Base-by-base conservation (phyloP, 1,284 basidiomycete species). In the Pseudozyma tsukubaensis region DNA sequence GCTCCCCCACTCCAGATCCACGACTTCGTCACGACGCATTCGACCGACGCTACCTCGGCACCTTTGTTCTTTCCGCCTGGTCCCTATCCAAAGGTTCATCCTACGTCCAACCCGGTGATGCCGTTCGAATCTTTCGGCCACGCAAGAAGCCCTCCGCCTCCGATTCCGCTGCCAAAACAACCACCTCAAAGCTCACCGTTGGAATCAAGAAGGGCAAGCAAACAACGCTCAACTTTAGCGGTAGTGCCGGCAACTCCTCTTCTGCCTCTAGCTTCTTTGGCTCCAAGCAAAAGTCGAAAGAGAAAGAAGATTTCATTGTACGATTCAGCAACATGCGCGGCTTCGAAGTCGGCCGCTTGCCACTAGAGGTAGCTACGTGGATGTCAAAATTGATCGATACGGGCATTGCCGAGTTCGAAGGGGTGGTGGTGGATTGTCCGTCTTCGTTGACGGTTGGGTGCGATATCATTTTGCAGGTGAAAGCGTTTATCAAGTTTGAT, bases 241-340 rank as follows among this genome's bases (percentile, higher is more conserved):
- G 57, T 5, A 11, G 19, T 12, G 47, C 60, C 8, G 43, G 39
- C 3, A 42, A 44, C 2, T 36, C 49, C 1, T 51, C 44, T 43
- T 49, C 44, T 3, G 29, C 49, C 1, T 51, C 44, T 43, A 51
- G 29, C 34, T 61, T 62, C 35, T 62, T 59, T 14, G 57, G 36
- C 0, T 65, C 59, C 12, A 76, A 72, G 52, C 42, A 44, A 36
- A 75, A 73, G 36, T 53, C 54, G 13, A 81, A 77, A 52, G 54
- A 69, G 19, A 79, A 77, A 47, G 72, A 79, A 34, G 79, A 84
- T 48, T 78, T 79, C 50, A 79, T 83, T 34, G 80, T 83, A 12
- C 76, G 82, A 4, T 84, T 84, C 68, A 79, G 69, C 61, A 82
- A 82, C 49, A 73, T 72, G 53, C 68, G 78, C 6, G 79, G 80